Base-by-base conservation (phyloP, 768 basidiomycete genomes). In the Suillus spraguei region DNA sequence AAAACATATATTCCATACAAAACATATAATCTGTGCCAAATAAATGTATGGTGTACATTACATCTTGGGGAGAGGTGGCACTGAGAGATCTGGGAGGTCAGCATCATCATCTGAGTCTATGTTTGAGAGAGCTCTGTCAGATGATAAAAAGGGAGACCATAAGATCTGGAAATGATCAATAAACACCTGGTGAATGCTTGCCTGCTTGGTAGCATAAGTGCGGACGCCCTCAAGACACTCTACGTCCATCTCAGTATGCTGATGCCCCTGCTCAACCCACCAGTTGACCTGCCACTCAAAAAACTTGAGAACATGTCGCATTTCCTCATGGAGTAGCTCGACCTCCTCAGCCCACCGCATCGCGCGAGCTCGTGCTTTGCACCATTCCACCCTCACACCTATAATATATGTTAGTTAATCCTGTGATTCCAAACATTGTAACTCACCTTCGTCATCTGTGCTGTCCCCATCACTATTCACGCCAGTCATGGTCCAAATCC, bases 291-390 rank as follows among this genome's bases (percentile, higher is more conserved):
- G 60, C 55, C 38, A 64, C 32, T 59, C 32, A 32, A 67, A 39
- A 32, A 59, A 66, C 11, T 36, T 36, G 4, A 66, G 64, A 16
- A 64, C 46, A 9, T 65, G 47, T 6, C 65, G 32, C 69, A 68
- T 70, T 52, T 70, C 69, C 42, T 70, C 69, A 0, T 39, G 47
- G 5, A 70, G 41, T 0, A 66, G 65, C 11, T 54, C 22, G 5
- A 66, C 60, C 20, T 70, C 69, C 39, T 70, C 69, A 0, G 56
- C 36, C 60, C 69, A 70, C 2, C 66, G 62, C 16, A 50, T 35
- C 11, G 64, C 58, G 2, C 69, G 49, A 1, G 66, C 70, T 41
- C 59, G 5, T 2, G 44, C 44, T 44, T 44, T 44, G 44, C 44
- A 44, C 44, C 20, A 44, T 44, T 44, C 8, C n/a, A 44, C 20